Conservation (phyloP, 2,329 filamentous ascomycete species). For the Aspergillus chevalieri region DNA sequence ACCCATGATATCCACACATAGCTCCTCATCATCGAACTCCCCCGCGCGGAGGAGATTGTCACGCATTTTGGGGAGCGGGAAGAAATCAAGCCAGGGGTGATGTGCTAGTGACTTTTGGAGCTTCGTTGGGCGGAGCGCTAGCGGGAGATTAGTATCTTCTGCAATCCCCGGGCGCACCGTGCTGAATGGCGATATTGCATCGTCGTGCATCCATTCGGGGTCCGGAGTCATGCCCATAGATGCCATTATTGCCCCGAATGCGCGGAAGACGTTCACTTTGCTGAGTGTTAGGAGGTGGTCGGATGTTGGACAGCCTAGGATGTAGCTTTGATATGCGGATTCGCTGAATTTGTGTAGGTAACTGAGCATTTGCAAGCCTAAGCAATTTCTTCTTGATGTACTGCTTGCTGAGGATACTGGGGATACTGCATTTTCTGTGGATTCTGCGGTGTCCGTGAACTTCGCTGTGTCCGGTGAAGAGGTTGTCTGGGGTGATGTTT, state of each 20-base stretch:
- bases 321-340: conserved; percentile 20
- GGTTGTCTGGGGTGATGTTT: background rate
- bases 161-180: conserved; percentile 5
- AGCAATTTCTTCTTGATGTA: conserved; percentile 1
- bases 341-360: conserved; percentile 15
- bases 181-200: conserved; percentile 23
- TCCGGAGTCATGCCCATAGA: conserved; percentile 19
- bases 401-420: background rate
- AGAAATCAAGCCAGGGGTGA: conserved; percentile 36
- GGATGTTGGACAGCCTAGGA: conserved; percentile 16
- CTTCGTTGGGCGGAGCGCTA: conserved; percentile 31
- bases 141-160: conserved; percentile 15
- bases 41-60: conserved; percentile 35
- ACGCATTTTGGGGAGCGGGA: conserved; percentile 30
- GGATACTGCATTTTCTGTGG: background rate
- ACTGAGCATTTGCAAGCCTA: background rate
- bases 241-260: conserved; percentile 22
- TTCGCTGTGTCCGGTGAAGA: no score
- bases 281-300: conserved; percentile 31
- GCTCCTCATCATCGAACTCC: conserved; percentile 28
- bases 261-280: conserved; percentile 32
- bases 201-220: conserved; percentile 19
- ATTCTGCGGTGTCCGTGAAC: no score
- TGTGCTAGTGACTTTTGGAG: conserved; percentile 34
- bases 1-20: conserved; percentile 36